These are phyloP conservation scores for Russula earlei DNA, from an alignment of 768 basidiomycete genomes.

Conservation along the genomic window DNA sequence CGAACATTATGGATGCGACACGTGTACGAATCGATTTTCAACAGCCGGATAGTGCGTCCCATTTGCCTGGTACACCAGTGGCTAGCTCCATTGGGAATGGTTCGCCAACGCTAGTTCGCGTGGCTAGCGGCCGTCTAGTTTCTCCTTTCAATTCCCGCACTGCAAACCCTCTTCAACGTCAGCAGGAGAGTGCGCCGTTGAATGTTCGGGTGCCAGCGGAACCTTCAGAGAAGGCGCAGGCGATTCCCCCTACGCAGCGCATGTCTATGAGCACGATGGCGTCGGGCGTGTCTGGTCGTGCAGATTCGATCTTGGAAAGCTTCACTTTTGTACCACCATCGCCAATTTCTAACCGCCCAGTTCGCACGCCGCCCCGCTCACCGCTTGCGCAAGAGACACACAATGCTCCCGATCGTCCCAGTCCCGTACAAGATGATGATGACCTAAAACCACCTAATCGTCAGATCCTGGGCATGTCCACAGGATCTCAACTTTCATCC, in stretches of 20 bases:
- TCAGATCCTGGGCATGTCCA: slow-evolving; percentile 59
- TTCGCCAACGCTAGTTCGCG: slow-evolving; percentile 42
- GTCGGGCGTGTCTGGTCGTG: slow-evolving; percentile 58
- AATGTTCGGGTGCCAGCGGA: slow-evolving; percentile 49
- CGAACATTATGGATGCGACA: slow-evolving; percentile 54
- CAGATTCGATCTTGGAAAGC: slow-evolving; percentile 77
- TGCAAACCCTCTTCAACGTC: slow-evolving; percentile 42
- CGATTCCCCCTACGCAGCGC: slow-evolving; percentile 25
- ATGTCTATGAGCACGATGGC: slow-evolving; percentile 35
- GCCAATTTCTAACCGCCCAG: slow-evolving; percentile 74
- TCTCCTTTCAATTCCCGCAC: slow-evolving; percentile 30
- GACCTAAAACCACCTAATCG: slow-evolving; percentile 42
- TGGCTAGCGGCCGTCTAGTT: slow-evolving; percentile 55
- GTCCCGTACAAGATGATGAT: slow-evolving; percentile 10
- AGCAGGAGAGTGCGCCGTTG: slow-evolving; percentile 55
- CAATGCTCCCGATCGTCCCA: neutral
- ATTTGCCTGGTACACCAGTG: slow-evolving; percentile 18
- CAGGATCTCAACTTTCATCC: slow-evolving; percentile 67
- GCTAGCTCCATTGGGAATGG: slow-evolving; percentile 22
- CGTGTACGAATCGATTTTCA: slow-evolving; percentile 55
- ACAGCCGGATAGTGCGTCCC: slow-evolving; percentile 23
- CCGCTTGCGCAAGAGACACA: slow-evolving; percentile 49
- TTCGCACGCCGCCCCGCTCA: slow-evolving; percentile 66
- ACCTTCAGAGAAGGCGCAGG: slow-evolving; percentile 33
- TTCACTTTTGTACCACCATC: slow-evolving; percentile 89